Base-by-base conservation (phyloP, 2,329 filamentous ascomycete species). In the Colletotrichum sp. region DNA sequence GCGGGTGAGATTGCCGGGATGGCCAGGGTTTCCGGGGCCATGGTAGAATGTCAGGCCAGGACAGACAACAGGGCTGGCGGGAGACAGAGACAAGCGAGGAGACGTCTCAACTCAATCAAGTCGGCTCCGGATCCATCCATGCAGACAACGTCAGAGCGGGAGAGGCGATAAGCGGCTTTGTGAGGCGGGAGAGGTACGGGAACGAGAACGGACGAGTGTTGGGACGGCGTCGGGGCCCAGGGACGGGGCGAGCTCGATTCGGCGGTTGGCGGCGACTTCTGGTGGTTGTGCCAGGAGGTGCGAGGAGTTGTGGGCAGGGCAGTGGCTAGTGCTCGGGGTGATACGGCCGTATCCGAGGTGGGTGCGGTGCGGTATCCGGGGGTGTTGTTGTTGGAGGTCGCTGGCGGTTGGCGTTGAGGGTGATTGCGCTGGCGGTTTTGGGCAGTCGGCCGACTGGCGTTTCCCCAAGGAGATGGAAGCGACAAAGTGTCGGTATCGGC, bases 1-100 rank as follows among this genome's bases (percentile, higher is more conserved):
- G 64, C 63, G 34, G n/a, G 62, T 39, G 69, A 76, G 55, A 59
- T 63, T 57, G 63, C 32, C 64, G 70, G 63, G 70, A 72, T 60
- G 63, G 15, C 57, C 64, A 72, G 52, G 64, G 30, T 64, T 75
- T 68, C 73, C 73, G 72, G 69, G 55, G 21, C 70, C 69, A 73
- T 68, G 73, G 73, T 76, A 72, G 28, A 64, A 68, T 30, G 28
- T 21, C 44, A 65, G 15, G n/a, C 9, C 28, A n/a, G 26, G 57
- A 32, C 59, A 52, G 57, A 21, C 59, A 21, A 12, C 44, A 52
- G n/a, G 44, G 44, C 44, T 10, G n/a, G 44, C n/a, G 59, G 6
- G 15, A 65, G 49, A 71, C 13, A 65, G 39, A 72, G 57, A 64
- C 16, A 67, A 57, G 57, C 16, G 52, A 62, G 36, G 13, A 26